A percentile compares a stretch with the other conserved stretches of the same genome.
These are phyloP conservation scores for Tulasnella sp. DNA, from an alignment of 768 basidiomycete species.

Conservation along the genomic window DNA sequence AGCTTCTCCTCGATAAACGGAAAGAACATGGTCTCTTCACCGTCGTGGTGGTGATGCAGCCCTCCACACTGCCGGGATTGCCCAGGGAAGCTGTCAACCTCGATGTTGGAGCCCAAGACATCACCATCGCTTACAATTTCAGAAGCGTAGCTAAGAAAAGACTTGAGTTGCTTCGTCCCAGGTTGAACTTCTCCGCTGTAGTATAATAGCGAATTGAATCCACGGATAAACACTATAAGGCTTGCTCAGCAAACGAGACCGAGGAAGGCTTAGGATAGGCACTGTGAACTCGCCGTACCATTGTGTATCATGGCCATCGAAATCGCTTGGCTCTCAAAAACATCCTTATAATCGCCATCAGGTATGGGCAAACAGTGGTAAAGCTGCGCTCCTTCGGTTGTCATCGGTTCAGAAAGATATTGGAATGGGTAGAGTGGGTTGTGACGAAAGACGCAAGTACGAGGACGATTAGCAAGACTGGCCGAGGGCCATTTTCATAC, in stretches of 20 bases:
- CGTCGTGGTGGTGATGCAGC: neutral
- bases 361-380: slow-evolving; percentile 15
- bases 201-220: neutral
- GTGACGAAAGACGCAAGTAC: too few relatives aligned
- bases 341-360: neutral
- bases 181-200: slow-evolving; percentile 9
- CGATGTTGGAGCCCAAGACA: neutral
- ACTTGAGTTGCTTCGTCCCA: neutral
- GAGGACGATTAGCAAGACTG: too few relatives aligned
- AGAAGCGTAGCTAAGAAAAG: neutral
- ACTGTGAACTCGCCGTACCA: neutral
- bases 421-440: neutral
- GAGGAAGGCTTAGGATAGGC: neutral
- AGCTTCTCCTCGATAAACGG: neutral
- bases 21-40: slow-evolving; percentile 16
- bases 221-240: neutral
- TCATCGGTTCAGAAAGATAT: neutral
- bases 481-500: too few relatives aligned
- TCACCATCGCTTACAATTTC: neutral
- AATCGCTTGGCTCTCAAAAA: slow-evolving; percentile 16
- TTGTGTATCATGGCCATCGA: slow-evolving; percentile 8
- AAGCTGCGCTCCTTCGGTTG: neutral
- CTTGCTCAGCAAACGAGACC: neutral
- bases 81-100: neutral
- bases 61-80: neutral